Evolutionary conservation across 1,284 basidiomycete genomes (phyloP).

Genomic region (Singerocomus inundabilis): DNA sequence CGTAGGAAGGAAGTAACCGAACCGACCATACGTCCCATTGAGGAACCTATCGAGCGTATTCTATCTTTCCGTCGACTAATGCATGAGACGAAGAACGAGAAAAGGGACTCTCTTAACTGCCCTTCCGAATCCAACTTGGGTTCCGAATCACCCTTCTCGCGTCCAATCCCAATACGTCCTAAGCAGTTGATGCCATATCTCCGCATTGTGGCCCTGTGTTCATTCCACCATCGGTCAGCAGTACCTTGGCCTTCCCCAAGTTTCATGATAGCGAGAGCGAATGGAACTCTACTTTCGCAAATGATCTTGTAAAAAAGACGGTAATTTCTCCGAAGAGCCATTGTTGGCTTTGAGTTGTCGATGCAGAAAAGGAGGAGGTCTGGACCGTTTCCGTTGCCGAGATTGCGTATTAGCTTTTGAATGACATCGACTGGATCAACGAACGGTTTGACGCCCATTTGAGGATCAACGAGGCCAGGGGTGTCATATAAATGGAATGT

Average conservation of each 20-base stretch:
- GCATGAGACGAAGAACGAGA: constrained; percentile 19
- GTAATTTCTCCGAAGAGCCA: constrained; percentile 30
- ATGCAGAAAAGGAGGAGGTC: constrained; percentile 39
- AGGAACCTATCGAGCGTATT: constrained; percentile 6
- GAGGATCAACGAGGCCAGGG: constrained; percentile 41
- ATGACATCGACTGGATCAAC: constrained; percentile 33
- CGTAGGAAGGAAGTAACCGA: constrained; percentile 12
- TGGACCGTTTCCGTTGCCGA: constrained; percentile 30
- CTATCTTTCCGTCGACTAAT: constrained; percentile 10
- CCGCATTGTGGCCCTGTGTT: constrained; percentile 29
- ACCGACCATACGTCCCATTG: constrained; percentile 8
- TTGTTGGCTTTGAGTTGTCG: constrained; percentile 33
- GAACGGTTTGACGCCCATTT: constrained; percentile 23
- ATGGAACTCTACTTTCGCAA: constrained; percentile 22
- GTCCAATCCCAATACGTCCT: constrained; percentile 34
- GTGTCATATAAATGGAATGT: constrained; percentile 37
- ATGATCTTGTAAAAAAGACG: constrained; percentile 27
- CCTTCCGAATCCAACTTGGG: constrained; percentile 1
- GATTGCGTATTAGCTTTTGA: constrained; percentile 28
- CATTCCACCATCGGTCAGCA: constrained; percentile 35
- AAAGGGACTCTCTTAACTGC: constrained; percentile 16
- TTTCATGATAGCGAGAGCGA: constrained; percentile 27
- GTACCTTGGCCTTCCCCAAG: constrained; percentile 21
- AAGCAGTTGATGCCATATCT: constrained; percentile 30
- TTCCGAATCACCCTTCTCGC: neutral